These are phyloP conservation scores for Naganishia albida DNA, from an alignment of 1,284 basidiomycete genomes.

Conservation along the genomic window DNA sequence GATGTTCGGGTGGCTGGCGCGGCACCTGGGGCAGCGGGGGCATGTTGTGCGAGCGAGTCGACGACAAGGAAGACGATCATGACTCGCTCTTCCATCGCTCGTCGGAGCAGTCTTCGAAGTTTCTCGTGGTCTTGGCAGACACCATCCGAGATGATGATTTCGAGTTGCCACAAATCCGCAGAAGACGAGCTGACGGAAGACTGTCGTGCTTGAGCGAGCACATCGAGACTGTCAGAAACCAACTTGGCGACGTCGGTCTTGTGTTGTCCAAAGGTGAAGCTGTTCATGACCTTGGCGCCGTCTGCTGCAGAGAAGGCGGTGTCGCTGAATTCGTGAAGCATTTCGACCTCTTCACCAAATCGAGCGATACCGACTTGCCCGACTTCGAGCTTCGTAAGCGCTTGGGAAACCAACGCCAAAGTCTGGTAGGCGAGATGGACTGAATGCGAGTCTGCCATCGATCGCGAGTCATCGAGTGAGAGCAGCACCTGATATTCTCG, in stretches of 20 bases:
- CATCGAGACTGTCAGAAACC: constrained; percentile 76
- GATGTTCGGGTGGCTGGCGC: constrained; percentile 55
- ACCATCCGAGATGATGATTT: constrained; percentile 98
- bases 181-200: constrained; percentile 62
- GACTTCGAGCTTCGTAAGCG: constrained; percentile 87
- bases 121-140: constrained; percentile 94
- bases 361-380: constrained; percentile 90
- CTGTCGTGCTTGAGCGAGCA: constrained; percentile 75
- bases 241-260: constrained; percentile 86
- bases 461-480: constrained; percentile 92
- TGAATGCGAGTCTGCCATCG: constrained; percentile 92
- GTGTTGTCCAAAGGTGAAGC: constrained; percentile 87
- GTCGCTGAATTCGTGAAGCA: constrained; percentile 82
- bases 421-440: constrained; percentile 95
- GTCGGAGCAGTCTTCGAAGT: constrained; percentile 75
- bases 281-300: constrained; percentile 75
- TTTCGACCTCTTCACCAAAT: constrained; percentile 85
- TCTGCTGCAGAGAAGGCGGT: constrained; percentile 73
- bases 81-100: constrained; percentile 85
- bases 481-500: constrained; percentile 96
- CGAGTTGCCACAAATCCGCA: constrained; percentile 91
- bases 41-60: constrained; percentile 67
- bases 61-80: constrained; percentile 97
- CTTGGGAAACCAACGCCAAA: constrained; percentile 85
- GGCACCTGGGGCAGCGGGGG: constrained; percentile 28